Conservation (phyloP, 2,329 filamentous ascomycete genomes). For the Exophiala aquamarina region DNA sequence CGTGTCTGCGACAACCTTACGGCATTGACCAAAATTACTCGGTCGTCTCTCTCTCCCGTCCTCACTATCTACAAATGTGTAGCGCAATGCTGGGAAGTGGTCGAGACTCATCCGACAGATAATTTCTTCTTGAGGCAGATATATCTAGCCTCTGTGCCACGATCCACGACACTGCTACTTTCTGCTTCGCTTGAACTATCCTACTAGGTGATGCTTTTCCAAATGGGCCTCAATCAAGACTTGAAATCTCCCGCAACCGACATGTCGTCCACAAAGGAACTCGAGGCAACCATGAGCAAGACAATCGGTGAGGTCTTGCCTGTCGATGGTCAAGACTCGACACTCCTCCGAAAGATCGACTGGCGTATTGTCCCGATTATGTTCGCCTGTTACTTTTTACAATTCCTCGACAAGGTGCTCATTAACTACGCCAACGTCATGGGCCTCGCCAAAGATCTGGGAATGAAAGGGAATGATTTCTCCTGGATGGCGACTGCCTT, state of each 20-base stretch:
- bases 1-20: too few species aligned
- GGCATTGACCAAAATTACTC: too few species aligned
- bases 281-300: not conserved
- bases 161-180: too few species aligned
- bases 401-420: slow-evolving; percentile 37
- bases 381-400: slow-evolving; percentile 35
- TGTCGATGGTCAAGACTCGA: not conserved
- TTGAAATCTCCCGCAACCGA: not conserved
- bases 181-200: too few species aligned
- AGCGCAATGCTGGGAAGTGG: too few species aligned
- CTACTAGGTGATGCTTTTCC: too few species aligned
- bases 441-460: slow-evolving; percentile 58
- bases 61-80: too few species aligned
- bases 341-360: slow-evolving; percentile 33
- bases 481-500: slow-evolving; percentile 62
- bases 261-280: not conserved
- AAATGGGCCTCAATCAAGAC: not conserved
- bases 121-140: too few species aligned
- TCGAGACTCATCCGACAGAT: too few species aligned
- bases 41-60: too few species aligned
- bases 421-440: slow-evolving; percentile 65
- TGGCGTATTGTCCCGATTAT: slow-evolving; percentile 34
- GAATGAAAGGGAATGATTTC: slow-evolving; percentile 61
- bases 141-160: too few species aligned
- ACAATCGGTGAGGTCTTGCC: not conserved